phyloP scores from a whole-genome alignment of 2,329 filamentous ascomycete species.

The Paraphaeosphaeria sporulosa region DNA sequence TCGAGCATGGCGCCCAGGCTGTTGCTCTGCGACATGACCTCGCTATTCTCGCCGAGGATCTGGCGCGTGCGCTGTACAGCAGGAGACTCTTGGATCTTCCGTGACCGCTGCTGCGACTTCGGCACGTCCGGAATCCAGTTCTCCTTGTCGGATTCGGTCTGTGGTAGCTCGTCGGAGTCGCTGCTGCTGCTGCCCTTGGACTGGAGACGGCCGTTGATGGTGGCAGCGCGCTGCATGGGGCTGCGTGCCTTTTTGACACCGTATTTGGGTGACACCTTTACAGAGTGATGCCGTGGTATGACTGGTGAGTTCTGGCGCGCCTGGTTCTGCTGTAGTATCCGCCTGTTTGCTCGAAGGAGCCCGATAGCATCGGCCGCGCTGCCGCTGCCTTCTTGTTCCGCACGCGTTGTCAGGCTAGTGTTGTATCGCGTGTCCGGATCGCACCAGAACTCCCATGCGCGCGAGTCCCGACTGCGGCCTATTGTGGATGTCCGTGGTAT shows the following conservation, averaged over 20 bases:
- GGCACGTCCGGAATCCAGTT: conserved; percentile 72
- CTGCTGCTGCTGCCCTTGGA: conserved; percentile 34
- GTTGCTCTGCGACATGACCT: conserved; percentile 49
- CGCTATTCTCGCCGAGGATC: conserved; percentile 57
- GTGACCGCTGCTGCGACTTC: conserved; percentile 39
- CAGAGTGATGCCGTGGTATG: conserved; percentile 35
- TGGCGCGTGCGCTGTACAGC: conserved; percentile 45
- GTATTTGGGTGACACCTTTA: conserved; percentile 40
- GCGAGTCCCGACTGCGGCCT: conserved; percentile 82
- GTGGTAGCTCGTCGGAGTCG: conserved; percentile 59
- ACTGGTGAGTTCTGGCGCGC: conserved; percentile 70
- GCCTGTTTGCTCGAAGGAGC: conserved; percentile 74
- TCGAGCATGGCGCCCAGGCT: conserved; percentile 49
- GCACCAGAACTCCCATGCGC: conserved; percentile 90
- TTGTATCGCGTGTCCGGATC: conserved; percentile 77
- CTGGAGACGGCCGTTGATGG: conserved; percentile 44
- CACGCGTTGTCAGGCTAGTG: conserved; percentile 75
- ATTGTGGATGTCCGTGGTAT: conserved; percentile 63
- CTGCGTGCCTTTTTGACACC: conserved; percentile 46
- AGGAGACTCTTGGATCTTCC: conserved; percentile 37
- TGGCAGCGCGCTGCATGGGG: conserved; percentile 46
- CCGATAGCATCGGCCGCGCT: conserved; percentile 84
- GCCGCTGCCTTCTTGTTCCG: conserved; percentile 80
- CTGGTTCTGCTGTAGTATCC: conserved; percentile 60
- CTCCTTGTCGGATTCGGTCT: conserved; percentile 90